Percentiles rank a stretch among this genome's conserved stretches.
These are phyloP conservation scores for Stagonosporopsis tanaceti DNA, from an alignment of 2,329 filamentous ascomycete genomes.

Conservation along the genomic window DNA sequence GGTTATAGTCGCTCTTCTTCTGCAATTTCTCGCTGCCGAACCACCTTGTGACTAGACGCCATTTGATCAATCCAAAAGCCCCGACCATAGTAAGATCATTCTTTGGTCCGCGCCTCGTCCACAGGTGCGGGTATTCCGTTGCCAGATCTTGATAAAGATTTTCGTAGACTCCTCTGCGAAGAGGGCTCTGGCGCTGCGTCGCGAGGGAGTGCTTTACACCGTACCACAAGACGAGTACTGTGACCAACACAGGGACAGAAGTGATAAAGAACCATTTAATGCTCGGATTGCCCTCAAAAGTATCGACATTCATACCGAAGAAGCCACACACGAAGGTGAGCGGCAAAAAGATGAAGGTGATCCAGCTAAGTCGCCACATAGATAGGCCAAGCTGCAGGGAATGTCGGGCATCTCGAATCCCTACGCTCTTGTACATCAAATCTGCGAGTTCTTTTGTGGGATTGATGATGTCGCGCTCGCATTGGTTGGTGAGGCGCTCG, in stretches of 20 bases:
- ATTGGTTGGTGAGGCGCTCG: conserved; percentile 56
- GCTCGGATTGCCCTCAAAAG: conserved; percentile 43
- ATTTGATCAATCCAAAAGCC: conserved; percentile 53
- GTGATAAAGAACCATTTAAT: conserved; percentile 62
- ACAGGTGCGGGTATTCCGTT: conserved; percentile 55
- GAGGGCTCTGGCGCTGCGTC: conserved; percentile 53
- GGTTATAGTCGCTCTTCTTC: conserved; percentile 39
- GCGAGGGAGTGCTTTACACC: conserved; percentile 57
- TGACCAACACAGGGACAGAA: conserved; percentile 55
- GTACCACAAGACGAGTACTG: conserved; percentile 59
- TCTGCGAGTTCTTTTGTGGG: conserved; percentile 60
- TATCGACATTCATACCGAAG: conserved; percentile 22
- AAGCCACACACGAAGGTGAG: conserved; percentile 53
- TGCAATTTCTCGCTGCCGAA: conserved; percentile 54
- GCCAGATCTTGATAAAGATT: conserved; percentile 59
- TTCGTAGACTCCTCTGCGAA: conserved; percentile 61
- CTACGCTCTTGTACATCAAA: conserved; percentile 62
- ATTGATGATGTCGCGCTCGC: conserved; percentile 60
- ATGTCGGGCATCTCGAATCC: conserved; percentile 60
- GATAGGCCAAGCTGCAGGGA: conserved; percentile 58
- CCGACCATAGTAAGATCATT: conserved; percentile 52
- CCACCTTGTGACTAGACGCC: conserved; percentile 58
- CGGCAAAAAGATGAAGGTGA: conserved; percentile 77
- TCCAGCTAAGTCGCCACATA: conserved; percentile 68
- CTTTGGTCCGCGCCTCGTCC: conserved; percentile 58